Percentiles rank a stretch among this genome's conserved stretches.
These are phyloP conservation scores for Fistulifera solaris DNA, from an alignment of 108 stramenopile species.

Conservation along the genomic window DNA sequence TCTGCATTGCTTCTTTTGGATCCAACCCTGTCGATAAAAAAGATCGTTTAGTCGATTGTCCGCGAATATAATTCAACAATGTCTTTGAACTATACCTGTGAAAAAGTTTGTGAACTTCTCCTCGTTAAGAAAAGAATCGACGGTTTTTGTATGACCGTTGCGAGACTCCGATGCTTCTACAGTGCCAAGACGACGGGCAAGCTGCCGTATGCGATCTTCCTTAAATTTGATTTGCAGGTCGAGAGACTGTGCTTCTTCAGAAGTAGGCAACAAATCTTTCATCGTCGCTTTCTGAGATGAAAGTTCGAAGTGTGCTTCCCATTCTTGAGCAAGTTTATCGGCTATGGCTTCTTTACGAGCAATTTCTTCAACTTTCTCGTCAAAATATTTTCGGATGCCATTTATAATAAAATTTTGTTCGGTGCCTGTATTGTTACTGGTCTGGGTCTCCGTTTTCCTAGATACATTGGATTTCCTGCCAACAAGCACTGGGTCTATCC, in stretches of 20 bases:
- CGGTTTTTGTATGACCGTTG: not conserved
- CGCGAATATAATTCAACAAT: not conserved
- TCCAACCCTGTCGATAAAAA: constrained; percentile 4
- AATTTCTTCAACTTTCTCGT: constrained; percentile 44
- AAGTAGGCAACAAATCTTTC: constrained; percentile 8
- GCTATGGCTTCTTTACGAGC: constrained; percentile 44
- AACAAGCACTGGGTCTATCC: constrained; percentile 47
- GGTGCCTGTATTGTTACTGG: constrained; percentile 2
- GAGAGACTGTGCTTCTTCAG: constrained; percentile 15
- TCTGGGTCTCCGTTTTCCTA: not conserved
- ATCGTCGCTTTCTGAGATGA: constrained; percentile 11
- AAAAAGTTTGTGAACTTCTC: constrained; percentile 23
- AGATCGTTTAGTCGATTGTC: not conserved
- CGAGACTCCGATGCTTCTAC: not conserved
- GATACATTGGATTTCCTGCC: constrained; percentile 18
- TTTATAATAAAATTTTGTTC: constrained; percentile 6
- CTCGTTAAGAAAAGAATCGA: constrained; percentile 30
- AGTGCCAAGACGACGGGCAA: constrained; percentile 36
- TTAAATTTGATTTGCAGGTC: constrained; percentile 40
- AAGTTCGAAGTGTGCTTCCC: constrained; percentile 59
- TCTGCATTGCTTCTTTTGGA: not conserved
- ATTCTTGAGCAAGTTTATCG: constrained; percentile 54
- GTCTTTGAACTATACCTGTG: constrained; percentile 9
- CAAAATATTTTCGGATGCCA: constrained; percentile 41
- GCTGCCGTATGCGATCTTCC: constrained; percentile 50